phyloP scores from a whole-genome alignment of 176 grass and related monocot species.

The Oryza officinalis region DNA sequence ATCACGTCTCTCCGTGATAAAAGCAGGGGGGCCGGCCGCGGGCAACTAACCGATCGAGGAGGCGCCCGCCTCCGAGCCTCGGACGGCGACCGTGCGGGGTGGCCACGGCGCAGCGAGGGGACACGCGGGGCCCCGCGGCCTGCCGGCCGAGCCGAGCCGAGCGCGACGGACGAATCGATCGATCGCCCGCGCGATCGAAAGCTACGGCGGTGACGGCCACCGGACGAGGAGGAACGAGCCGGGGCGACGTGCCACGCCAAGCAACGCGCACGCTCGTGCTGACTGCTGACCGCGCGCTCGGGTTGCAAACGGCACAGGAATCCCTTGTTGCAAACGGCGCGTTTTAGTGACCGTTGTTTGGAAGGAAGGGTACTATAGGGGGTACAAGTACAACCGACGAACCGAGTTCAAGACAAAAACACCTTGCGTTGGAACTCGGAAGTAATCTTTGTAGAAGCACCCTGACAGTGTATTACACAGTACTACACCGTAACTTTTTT shows the following conservation, averaged over 20 bases:
- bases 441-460: background rate
- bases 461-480: background rate
- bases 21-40: background rate
- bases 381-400: background rate
- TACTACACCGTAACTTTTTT: background rate
- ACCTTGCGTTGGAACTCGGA: background rate
- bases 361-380: too few species aligned
- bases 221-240: too few species aligned
- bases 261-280: background rate
- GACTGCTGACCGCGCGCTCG: background rate
- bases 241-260: background rate
- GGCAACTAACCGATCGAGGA: background rate
- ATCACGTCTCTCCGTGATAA: background rate
- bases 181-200: background rate
- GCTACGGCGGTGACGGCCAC: background rate
- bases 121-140: background rate
- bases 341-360: too few species aligned
- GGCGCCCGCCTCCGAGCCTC: background rate
- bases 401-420: background rate
- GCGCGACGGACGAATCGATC: background rate
- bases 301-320: too few species aligned
- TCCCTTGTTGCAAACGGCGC: too few species aligned
- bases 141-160: background rate
- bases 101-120: background rate
- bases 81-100: conserved; percentile 5